Base-by-base conservation (phyloP, 2,329 filamentous ascomycete genomes). In the Talaromyces sp. region DNA sequence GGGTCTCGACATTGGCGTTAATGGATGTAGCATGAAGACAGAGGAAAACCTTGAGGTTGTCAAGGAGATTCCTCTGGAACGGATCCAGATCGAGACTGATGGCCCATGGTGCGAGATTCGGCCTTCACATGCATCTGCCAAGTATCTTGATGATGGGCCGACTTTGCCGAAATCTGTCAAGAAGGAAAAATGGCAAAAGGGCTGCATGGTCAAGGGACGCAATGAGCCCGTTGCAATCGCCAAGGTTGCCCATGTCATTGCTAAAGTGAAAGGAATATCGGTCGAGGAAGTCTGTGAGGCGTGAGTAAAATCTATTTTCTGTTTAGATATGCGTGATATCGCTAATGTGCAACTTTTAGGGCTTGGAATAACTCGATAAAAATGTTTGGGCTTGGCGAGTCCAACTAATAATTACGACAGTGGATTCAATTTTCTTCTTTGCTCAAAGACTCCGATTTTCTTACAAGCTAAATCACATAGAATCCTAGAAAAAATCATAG, bases 101-200 rank as follows among this genome's bases (percentile, higher is more conserved):
- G 94, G 94, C 2, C 94, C 94, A 3, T 99, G 94, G 90, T 99
- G 94, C 71, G 94, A 99, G 74, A 93, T 99, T 61, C 82, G 94
- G 26, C 88, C 92, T 0, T 91, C 85, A 31, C 93, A 99, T 76
- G 92, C 92, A 31, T 91, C 91, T 2, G 90, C 88, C 68, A 88
- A 88, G 74, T 89, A 88, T 65, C 75, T 89, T 65, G 80, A 85
- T 5, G 87, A 88, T 56, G 85, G 89, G 1, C 88, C 88, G 0
- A 81, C 86, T 57, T 78, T 91, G 35, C 94, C 88, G 67, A 95
- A 90, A 75, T 82, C 87, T 4, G 89, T 97, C 31, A 99, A 97
- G 81, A 97, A 96, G 78, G 94, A 99, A 78, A 96, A 90, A 74
- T 99, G 92, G 88, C 84, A 85, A 51, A 86, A 90, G 68, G 93